Base-by-base conservation (phyloP, 768 basidiomycete species). In the Boletus vinaceobasis region DNA sequence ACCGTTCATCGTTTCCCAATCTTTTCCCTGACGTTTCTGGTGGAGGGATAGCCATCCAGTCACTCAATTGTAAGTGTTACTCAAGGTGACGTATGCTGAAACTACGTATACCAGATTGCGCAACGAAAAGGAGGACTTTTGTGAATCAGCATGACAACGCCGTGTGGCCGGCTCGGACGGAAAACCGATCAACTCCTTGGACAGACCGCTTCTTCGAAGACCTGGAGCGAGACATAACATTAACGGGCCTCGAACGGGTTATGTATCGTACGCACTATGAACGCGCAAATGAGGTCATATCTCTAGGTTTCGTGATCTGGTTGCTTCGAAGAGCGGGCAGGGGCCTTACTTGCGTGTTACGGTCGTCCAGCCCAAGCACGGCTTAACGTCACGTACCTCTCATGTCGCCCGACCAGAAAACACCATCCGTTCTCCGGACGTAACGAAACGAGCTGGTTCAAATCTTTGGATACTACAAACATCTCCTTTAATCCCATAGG, bases 401-500 rank as follows among this genome's bases (percentile, higher is more conserved):
- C 43, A 44, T 43, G 43, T 13, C 53, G 54, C 54, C 21, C 46
- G 19, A 4, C 46, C 29, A 35, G 45, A 43, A 36, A 35, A 39
- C 43, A n/a, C 6, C 6, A 17, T 7, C 29, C 32, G 17, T 26
- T 19, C 45, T 10, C 47, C n/a, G 19, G 11, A 59, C 57, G 60
- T 60, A 63, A 65, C 56, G 42, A 59, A 59, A 52, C 37, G 31
- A 50, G 21, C 48, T 36, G 43, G 10, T 23, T 17, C 33, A 42
- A 40, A 35, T 51, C 38, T 7, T 36, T 7, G 7, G 9, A 43
- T 26, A 26, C 44, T 15, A 31, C 32, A 26, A 42, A 23, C 4
- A 26, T 19, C 44, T 52, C 21, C 29, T 51, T 21, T 64, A 58
- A 14, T 43, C 33, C 62, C 62, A 33, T 23, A 37, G 23, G 32